These are phyloP conservation scores for Talaromyces borbonicus DNA, from an alignment of 495 filamentous ascomycete species.

Conservation along the genomic window DNA sequence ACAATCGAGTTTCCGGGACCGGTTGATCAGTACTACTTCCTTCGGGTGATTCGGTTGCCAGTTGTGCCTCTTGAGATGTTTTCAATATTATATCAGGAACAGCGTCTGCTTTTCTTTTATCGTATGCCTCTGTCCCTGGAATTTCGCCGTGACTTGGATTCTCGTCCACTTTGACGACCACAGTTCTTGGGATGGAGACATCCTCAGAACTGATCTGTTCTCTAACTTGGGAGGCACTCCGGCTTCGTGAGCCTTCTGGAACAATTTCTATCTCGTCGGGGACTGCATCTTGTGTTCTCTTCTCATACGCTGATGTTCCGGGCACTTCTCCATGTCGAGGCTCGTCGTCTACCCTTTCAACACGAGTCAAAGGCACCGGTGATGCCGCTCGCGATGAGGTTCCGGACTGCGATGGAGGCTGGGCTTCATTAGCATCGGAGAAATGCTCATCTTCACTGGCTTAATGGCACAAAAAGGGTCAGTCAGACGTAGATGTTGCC, in stretches of 20 bases:
- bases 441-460: constrained; percentile 80
- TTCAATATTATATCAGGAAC: constrained; percentile 58
- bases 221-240: constrained; percentile 32
- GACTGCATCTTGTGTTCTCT: constrained; percentile 49
- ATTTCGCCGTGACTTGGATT: constrained; percentile 73
- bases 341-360: constrained; percentile 49
- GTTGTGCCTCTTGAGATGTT: constrained; percentile 13
- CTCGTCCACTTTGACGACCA: constrained; percentile 72
- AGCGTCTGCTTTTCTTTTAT: constrained; percentile 69
- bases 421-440: constrained; percentile 75
- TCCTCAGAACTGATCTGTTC: constrained; percentile 40
- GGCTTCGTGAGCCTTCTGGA: constrained; percentile 43
- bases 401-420: constrained; percentile 25
- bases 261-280: constrained; percentile 57
- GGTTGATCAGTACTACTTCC: constrained; percentile 11
- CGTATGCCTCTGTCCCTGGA: constrained; percentile 71
- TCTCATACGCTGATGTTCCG: constrained; percentile 49
- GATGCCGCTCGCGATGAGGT: constrained; percentile 34
- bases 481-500: constrained; percentile 1
- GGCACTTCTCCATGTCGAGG: constrained; percentile 53
- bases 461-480: constrained; percentile 24
- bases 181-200: constrained; percentile 64
- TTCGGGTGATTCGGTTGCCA: constrained; percentile 1
- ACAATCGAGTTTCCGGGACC: constrained; percentile 38
- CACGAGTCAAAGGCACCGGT: constrained; percentile 51